These are phyloP conservation scores for Trichoderma sp. DNA, from an alignment of 2,329 filamentous ascomycete species.

Conservation along the genomic window DNA sequence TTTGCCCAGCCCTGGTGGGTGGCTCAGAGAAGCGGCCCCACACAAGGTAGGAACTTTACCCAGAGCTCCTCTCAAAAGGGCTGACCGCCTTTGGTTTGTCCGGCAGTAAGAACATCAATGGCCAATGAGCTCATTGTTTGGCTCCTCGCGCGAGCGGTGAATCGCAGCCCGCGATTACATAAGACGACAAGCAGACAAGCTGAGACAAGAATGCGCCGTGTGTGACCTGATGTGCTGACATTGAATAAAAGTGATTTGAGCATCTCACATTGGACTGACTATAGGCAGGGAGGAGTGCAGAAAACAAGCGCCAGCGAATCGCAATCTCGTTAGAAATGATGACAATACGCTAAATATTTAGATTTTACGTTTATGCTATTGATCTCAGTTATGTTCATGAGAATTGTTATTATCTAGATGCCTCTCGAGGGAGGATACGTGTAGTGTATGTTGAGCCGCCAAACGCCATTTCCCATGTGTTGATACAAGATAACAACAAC, in stretches of 20 bases:
- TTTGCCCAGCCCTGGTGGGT: slow-evolving; percentile 27
- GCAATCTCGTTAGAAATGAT: not conserved
- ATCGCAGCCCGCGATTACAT: slow-evolving; percentile 12
- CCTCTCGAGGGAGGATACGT: slow-evolving; percentile 11
- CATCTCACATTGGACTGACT: not conserved
- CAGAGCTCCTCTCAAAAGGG: not conserved
- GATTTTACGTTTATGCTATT: not conserved
- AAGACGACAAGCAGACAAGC: slow-evolving; percentile 6
- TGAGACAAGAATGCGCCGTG: slow-evolving; percentile 9
- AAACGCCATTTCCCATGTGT: slow-evolving; percentile 22
- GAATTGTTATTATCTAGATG: not conserved
- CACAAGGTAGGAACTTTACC: slow-evolving; percentile 26
- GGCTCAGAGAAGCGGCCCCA: slow-evolving; percentile 26
- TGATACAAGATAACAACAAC: slow-evolving; percentile 2
- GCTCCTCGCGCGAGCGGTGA: slow-evolving; percentile 18
- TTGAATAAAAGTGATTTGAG: slow-evolving; percentile 15
- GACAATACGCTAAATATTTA: not conserved
- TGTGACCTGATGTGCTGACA: slow-evolving; percentile 21
- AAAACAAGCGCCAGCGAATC: not conserved
- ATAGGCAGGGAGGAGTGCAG: not conserved
- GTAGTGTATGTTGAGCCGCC: not conserved
- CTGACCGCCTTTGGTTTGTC: slow-evolving; percentile 26
- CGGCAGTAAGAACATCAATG: slow-evolving; percentile 15
- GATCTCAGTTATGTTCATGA: not conserved
- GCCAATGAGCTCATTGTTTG: slow-evolving; percentile 16